phyloP scores from a whole-genome alignment of 2,329 filamentous ascomycete genomes.

The Sporothrix curviconia region DNA sequence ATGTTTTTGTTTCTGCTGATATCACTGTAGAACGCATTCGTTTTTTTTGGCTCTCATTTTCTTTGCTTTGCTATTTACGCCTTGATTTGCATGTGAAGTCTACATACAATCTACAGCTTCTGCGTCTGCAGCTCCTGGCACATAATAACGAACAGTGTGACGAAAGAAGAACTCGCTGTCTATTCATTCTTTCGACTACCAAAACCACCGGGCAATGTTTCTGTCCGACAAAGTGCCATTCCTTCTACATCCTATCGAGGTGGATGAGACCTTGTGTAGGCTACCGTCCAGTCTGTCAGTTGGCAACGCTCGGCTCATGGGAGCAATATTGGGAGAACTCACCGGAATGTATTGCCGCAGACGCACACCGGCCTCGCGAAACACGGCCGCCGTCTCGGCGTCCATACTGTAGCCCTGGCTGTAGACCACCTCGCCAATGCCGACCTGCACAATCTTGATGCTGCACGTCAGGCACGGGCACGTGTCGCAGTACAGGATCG shows the following conservation, averaged over 20 bases:
- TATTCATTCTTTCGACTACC: too few species aligned
- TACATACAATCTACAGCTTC: too few species aligned
- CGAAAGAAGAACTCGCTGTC: too few species aligned
- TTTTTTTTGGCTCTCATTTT: not conserved
- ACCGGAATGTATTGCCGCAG: slow-evolving; percentile 85
- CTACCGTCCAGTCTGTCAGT: slow-evolving; percentile 30
- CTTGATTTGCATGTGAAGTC: slow-evolving; percentile 16
- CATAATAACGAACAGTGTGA: too few species aligned
- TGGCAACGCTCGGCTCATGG: too few species aligned
- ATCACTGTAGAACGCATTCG: slow-evolving; percentile 20
- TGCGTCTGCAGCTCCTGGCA: too few species aligned
- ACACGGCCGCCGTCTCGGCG: slow-evolving; percentile 70
- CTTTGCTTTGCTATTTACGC: not conserved
- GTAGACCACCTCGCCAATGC: slow-evolving; percentile 92
- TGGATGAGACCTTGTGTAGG: slow-evolving; percentile 59
- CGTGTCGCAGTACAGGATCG: slow-evolving; percentile 88
- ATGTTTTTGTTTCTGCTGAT: slow-evolving; percentile 20
- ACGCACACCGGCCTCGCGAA: slow-evolving; percentile 74
- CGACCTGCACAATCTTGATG: slow-evolving; percentile 97
- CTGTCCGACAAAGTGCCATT: too few species aligned
- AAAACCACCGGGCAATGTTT: too few species aligned
- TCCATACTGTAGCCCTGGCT: slow-evolving; percentile 95
- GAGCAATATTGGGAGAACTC: slow-evolving; percentile 33
- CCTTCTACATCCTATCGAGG: slow-evolving; percentile 46
- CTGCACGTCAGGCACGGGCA: slow-evolving; percentile 96